phyloP scores from a whole-genome alignment of 2,329 filamentous ascomycete species.

The Ophiostoma quercus region DNA sequence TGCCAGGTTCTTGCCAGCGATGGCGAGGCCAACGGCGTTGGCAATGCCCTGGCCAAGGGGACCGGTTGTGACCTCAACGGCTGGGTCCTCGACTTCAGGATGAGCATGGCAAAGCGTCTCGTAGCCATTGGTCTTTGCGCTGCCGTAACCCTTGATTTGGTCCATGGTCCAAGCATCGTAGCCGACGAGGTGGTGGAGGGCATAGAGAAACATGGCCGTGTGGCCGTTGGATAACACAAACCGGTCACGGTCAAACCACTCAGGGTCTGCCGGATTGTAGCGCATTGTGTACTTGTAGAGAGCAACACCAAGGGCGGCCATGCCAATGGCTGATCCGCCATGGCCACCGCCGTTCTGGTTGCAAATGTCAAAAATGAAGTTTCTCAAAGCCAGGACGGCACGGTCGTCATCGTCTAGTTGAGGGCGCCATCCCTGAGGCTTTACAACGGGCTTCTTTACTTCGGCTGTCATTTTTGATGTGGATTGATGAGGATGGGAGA shows the following conservation, averaged over 20 bases:
- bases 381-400: constrained; percentile 22
- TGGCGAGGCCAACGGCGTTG: constrained; percentile 55
- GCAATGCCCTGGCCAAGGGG: constrained; percentile 55
- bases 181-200: constrained; percentile 48
- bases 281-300: constrained; percentile 58
- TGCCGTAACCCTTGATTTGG: constrained; percentile 50
- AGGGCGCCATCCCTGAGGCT: background rate
- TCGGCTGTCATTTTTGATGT: background rate
- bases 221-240: constrained; percentile 59
- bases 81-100: constrained; percentile 53
- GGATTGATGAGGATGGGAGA: background rate
- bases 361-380: constrained; percentile 25
- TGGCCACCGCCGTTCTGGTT: constrained; percentile 25
- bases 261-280: constrained; percentile 50
- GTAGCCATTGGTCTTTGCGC: constrained; percentile 30
- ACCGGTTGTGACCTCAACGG: constrained; percentile 55
- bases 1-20: constrained; percentile 52
- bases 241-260: constrained; percentile 57
- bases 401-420: constrained; percentile 7
- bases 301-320: constrained; percentile 43
- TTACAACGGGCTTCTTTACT: background rate
- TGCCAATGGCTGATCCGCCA: background rate
- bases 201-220: constrained; percentile 51
- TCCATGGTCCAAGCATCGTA: constrained; percentile 53
- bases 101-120: constrained; percentile 50